Percentiles rank a stretch among this genome's conserved stretches.
Conservation (phyloP, 176 grass and related monocot genomes). For the Melocanna baccifera region DNA sequence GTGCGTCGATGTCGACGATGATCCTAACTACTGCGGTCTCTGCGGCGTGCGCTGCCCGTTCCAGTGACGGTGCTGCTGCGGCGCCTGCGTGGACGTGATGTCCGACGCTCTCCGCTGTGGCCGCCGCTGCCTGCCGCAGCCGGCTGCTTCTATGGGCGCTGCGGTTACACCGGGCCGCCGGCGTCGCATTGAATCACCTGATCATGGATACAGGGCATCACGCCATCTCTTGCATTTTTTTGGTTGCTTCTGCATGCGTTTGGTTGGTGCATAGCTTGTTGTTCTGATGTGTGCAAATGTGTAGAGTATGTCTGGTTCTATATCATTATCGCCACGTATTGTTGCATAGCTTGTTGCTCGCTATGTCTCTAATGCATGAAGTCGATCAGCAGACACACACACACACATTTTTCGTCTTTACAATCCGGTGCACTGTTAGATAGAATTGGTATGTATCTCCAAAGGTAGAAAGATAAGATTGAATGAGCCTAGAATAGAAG, state of each 20-base stretch:
- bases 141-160: not conserved
- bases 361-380: constrained; percentile 5
- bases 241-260: not conserved
- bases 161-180: not conserved
- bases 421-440: not conserved
- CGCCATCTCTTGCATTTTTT: not conserved
- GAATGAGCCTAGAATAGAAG: no score
- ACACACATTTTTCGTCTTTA: constrained; percentile 9
- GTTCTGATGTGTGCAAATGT: not conserved
- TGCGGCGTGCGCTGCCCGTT: constrained; percentile 16
- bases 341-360: not conserved
- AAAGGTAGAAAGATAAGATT: no score
- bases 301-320: not conserved
- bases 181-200: not conserved
- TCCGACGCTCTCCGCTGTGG: not conserved
- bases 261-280: not conserved
- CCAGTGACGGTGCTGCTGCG: constrained; percentile 1
- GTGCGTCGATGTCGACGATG: not conserved
- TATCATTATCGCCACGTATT: not conserved
- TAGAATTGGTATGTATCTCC: no score
- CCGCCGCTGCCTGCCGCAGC: not conserved
- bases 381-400: not conserved
- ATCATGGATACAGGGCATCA: not conserved
- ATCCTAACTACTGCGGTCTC: constrained; percentile 13
- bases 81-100: not conserved